Evolutionary conservation across 163 green algal genomes (phyloP).

Genomic region (Scenedesmus sp.): DNA sequence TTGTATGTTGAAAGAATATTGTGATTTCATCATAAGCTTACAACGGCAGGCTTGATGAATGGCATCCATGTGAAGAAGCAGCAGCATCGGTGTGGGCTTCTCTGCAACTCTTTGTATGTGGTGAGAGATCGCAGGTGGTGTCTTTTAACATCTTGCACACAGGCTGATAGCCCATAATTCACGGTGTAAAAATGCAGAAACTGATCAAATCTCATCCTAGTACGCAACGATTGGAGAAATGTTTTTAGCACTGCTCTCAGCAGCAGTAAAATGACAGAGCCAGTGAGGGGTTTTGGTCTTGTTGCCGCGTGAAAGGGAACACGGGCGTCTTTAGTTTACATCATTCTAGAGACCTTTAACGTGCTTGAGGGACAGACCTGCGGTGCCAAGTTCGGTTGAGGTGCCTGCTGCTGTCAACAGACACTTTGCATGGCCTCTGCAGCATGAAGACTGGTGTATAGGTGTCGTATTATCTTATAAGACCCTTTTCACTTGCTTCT

Average conservation of each 20-base stretch:
- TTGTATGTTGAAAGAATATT: too few species aligned
- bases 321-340: background rate
- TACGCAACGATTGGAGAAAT: too few species aligned
- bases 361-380: background rate
- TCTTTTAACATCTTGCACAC: too few species aligned
- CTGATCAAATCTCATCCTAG: too few species aligned
- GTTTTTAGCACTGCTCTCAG: background rate
- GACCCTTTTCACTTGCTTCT: background rate
- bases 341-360: background rate
- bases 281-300: background rate
- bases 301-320: background rate
- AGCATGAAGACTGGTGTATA: conserved; percentile 7
- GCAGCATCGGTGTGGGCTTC: too few species aligned
- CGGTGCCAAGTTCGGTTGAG: background rate
- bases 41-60: too few species aligned
- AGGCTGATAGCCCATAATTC: too few species aligned
- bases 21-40: too few species aligned
- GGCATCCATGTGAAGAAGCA: too few species aligned
- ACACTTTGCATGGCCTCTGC: background rate
- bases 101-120: too few species aligned
- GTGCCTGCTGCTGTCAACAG: conserved; percentile 2
- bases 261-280: background rate
- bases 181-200: too few species aligned
- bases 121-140: too few species aligned
- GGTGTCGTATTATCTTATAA: background rate